Conservation (phyloP, 768 basidiomycete species). For the Boletus huronensis region DNA sequence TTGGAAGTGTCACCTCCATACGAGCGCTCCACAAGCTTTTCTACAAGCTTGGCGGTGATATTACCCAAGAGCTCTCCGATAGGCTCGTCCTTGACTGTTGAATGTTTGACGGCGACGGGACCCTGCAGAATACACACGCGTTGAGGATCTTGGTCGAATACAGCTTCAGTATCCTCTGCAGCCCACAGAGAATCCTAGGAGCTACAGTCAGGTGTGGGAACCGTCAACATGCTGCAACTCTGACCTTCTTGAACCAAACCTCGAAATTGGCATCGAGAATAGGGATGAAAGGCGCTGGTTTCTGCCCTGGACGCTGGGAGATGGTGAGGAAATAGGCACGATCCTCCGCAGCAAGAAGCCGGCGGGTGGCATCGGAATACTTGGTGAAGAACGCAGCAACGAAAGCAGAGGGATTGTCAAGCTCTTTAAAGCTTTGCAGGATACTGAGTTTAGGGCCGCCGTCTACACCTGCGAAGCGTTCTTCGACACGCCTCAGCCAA, state of each 20-base stretch:
- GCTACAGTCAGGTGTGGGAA: constrained; percentile 9
- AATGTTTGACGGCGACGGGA: constrained; percentile 89
- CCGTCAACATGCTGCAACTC: constrained; percentile 11
- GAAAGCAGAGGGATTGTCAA: constrained; percentile 80
- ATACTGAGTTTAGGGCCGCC: constrained; percentile 79
- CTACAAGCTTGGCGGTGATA: constrained; percentile 73
- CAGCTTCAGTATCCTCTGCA: constrained; percentile 96
- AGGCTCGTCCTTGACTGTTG: constrained; percentile 86
- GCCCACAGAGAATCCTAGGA: constrained; percentile 93
- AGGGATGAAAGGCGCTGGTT: constrained; percentile 97
- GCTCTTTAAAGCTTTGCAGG: constrained; percentile 74
- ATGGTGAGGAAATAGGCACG: constrained; percentile 95
- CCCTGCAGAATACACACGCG: constrained; percentile 97
- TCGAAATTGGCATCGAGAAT: constrained; percentile 90
- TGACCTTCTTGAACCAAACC: constrained; percentile 99
- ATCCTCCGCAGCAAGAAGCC: constrained; percentile 91
- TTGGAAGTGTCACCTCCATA: constrained; percentile 73
- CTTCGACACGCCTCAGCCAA: constrained; percentile 94
- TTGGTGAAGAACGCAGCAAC: constrained; percentile 79
- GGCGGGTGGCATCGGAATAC: constrained; percentile 78
- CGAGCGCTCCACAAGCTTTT: constrained; percentile 71
- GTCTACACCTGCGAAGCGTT: constrained; percentile 90
- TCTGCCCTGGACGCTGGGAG: constrained; percentile 93
- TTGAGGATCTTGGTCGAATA: constrained; percentile 98
- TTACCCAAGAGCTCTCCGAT: constrained; percentile 89